These are phyloP conservation scores for Penicillium canariense DNA, from an alignment of 495 filamentous ascomycete genomes.

Conservation along the genomic window DNA sequence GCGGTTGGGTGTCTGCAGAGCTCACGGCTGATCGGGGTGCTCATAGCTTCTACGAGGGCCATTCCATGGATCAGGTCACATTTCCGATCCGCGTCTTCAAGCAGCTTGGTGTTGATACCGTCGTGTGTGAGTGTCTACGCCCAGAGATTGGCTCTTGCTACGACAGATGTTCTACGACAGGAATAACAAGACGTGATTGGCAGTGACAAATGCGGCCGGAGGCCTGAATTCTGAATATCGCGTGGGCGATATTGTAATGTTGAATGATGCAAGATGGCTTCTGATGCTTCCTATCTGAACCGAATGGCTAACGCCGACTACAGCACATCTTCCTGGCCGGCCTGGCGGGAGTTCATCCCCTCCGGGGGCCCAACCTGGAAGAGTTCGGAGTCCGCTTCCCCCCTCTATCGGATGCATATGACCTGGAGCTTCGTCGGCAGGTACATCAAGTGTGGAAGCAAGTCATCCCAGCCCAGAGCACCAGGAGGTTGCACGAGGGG, in stretches of 20 bases:
- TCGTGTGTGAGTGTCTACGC: conserved; percentile 53
- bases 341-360: conserved; percentile 63
- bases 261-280: conserved; percentile 60
- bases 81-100: conserved; percentile 72
- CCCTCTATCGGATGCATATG: conserved; percentile 73
- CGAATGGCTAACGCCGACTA: conserved; percentile 1
- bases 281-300: neutral
- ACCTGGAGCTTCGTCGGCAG: conserved; percentile 60
- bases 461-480: conserved; percentile 37
- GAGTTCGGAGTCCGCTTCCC: conserved; percentile 70
- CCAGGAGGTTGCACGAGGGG: conserved; percentile 63
- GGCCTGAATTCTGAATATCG: conserved; percentile 65
- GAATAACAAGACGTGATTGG: conserved; percentile 11
- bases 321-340: conserved; percentile 76
- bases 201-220: conserved; percentile 76
- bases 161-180: neutral
- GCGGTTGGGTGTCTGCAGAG: neutral
- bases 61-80: conserved; percentile 64
- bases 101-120: conserved; percentile 60
- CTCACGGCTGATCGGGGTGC: neutral
- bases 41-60: conserved; percentile 72
- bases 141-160: neutral
- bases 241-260: conserved; percentile 69
- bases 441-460: conserved; percentile 62
- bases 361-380: conserved; percentile 69